Conservation (phyloP, 2,329 filamentous ascomycete species). For the Alternaria brassicicola region DNA sequence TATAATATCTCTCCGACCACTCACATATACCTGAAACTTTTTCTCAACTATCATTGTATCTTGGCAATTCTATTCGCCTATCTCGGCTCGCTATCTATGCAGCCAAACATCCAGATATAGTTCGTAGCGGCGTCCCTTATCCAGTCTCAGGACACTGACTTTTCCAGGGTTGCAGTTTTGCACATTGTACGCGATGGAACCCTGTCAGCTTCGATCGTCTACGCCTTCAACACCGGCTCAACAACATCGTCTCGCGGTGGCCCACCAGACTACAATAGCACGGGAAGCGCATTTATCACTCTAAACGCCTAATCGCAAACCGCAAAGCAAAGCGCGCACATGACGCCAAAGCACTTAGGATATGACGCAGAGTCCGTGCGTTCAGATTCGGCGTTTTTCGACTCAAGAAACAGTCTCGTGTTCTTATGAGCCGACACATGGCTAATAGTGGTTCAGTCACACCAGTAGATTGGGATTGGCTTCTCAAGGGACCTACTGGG, state of each 20-base stretch:
- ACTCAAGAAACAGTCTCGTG: not conserved
- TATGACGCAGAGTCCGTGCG: not conserved
- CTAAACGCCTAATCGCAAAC: not conserved
- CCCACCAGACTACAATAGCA: not conserved
- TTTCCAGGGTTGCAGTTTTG: not conserved
- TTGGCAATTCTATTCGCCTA: not conserved
- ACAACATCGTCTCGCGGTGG: not conserved
- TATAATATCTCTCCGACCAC: not conserved
- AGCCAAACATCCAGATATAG: not conserved
- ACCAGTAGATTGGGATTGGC: not conserved
- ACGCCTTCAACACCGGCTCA: not conserved
- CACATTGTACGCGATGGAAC: slow-evolving; percentile 3
- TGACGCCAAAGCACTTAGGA: not conserved
- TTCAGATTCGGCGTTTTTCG: not conserved
- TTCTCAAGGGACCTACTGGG: not conserved
- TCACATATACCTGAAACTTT: not conserved
- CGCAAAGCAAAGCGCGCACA: not conserved
- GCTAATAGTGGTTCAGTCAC: not conserved
- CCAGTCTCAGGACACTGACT: not conserved
- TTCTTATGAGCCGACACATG: not conserved
- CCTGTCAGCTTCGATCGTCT: not conserved
- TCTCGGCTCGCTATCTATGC: not conserved
- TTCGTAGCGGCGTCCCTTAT: not conserved
- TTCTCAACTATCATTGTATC: not conserved
- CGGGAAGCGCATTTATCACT: not conserved